Evolutionary conservation across 2,329 filamentous ascomycete species (phyloP).

Genomic region (Clarireedia monteithiana): DNA sequence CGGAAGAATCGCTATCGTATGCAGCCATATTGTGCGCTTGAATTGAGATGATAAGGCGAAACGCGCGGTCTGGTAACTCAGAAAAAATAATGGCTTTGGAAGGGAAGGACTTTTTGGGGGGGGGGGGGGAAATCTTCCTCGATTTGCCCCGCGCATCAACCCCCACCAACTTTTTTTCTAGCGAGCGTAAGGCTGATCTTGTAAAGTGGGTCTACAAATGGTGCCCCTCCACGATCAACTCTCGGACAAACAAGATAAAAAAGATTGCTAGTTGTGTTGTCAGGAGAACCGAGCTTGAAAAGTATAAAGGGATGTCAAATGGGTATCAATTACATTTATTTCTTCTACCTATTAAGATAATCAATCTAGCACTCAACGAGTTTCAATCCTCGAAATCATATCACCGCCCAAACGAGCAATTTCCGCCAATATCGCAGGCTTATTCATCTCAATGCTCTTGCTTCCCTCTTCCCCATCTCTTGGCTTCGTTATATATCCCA

Average conservation of each 20-base stretch:
- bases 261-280: no score
- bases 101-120: not conserved
- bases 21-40: slow-evolving; percentile 47
- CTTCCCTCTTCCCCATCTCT: slow-evolving; percentile 27
- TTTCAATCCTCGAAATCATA: slow-evolving; percentile 60
- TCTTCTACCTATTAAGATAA: not conserved
- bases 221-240: not conserved
- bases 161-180: slow-evolving; percentile 11
- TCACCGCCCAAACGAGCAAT: slow-evolving; percentile 62
- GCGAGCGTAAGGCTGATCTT: slow-evolving; percentile 16
- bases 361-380: slow-evolving; percentile 1
- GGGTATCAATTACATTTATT: not conserved
- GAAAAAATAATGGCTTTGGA: not conserved
- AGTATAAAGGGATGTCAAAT: not conserved
- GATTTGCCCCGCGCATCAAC: slow-evolving; percentile 3
- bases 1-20: slow-evolving; percentile 82
- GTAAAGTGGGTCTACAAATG: not conserved
- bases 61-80: not conserved
- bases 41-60: not conserved
- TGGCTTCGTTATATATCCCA: slow-evolving; percentile 56
- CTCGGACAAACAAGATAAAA: no score
- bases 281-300: not conserved
- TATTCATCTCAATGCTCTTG: slow-evolving; percentile 55
- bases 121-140: slow-evolving; percentile 5
- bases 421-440: slow-evolving; percentile 59